These are phyloP conservation scores for Candida hispaniensis DNA, from an alignment of 805 yeast genomes.

Conservation along the genomic window DNA sequence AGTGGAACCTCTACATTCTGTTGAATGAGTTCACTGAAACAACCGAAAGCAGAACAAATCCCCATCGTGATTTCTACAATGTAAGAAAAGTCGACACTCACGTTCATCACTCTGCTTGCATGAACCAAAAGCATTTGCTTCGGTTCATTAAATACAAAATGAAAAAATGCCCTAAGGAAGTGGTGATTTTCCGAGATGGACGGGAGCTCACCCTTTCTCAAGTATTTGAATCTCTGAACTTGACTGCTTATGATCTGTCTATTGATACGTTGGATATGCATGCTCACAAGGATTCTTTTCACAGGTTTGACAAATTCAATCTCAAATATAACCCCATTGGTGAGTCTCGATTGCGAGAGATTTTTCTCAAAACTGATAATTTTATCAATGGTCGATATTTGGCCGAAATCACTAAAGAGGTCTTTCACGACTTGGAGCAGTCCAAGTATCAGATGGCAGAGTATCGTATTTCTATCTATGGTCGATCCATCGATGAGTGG, in stretches of 20 bases:
- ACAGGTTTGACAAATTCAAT: conserved; percentile 94
- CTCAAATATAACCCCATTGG: conserved; percentile 97
- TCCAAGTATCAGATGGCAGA: conserved; percentile 97
- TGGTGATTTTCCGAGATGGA: conserved; percentile 89
- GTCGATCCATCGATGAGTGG: conserved; percentile 87
- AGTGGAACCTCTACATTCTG: conserved; percentile 84
- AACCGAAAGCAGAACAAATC: conserved; percentile 79
- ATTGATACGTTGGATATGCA: conserved; percentile 99
- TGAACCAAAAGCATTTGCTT: conserved; percentile 94
- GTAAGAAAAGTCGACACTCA: conserved; percentile 97
- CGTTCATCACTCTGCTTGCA: conserved; percentile 97
- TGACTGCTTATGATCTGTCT: conserved; percentile 88
- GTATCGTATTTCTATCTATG: conserved; percentile 89
- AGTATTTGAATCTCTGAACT: conserved; percentile 81
- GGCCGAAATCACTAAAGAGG: conserved; percentile 91
- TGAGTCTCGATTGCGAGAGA: conserved; percentile 93
- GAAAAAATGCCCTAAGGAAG: conserved; percentile 75
- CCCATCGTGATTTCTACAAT: conserved; percentile 95
- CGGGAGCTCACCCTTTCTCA: conserved; percentile 73
- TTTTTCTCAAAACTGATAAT: conserved; percentile 90
- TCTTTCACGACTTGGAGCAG: conserved; percentile 84
- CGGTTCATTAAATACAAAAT: conserved; percentile 92
- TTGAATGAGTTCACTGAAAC: conserved; percentile 90
- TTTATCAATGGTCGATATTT: conserved; percentile 77
- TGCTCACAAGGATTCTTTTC: conserved; percentile 97